Base-by-base conservation (phyloP, 2,329 filamentous ascomycete genomes). In the Stromatinia cepivora region DNA sequence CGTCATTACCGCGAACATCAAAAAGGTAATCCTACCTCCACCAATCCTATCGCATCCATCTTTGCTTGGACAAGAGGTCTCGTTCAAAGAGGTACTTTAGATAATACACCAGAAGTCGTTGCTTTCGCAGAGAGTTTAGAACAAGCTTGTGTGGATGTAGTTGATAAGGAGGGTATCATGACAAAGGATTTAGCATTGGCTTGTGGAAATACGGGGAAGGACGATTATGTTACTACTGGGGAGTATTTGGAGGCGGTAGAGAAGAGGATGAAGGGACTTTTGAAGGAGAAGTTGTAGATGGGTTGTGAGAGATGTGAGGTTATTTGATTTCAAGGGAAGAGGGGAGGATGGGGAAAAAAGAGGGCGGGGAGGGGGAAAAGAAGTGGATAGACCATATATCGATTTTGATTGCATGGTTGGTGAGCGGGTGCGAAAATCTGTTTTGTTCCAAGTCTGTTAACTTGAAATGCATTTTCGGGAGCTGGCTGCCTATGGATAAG, bases 1-100 rank as follows among this genome's bases (percentile, higher is more conserved):
- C 92, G 95, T 78, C 95, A 98, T 86, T 98, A 93, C 89, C 93
- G 95, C 80, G 94, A 98, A 85, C 92, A 98, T 87, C 95, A 98
- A 84, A 97, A 97, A 86, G 95, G 95, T 80, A 90, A 90, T 77
- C 93, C 97, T 83, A 99, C 95, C 69, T 97, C 93, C 57, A 99
- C 95, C 75, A 98, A 99, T 89, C 95, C 95, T 71, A 98, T 98
- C 77, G 95, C 95, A 73, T 97, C 93, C 80, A 98, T 99, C 84
- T 99, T 98, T 81, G 95, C 95, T 78, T 99, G 95, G 95, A 98
- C 95, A 71, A 91, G 95, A 71, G 95, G 95, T 78, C 88, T 99
- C 61, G 84, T 92, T 76, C 95, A 97, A 87, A 92, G 95, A 77
- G 95, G 95, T 77, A 91, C 92, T 84, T 88, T 99, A 74, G 95